phyloP scores from a whole-genome alignment of 768 basidiomycete genomes.

The Leccinum subgranulosum region DNA sequence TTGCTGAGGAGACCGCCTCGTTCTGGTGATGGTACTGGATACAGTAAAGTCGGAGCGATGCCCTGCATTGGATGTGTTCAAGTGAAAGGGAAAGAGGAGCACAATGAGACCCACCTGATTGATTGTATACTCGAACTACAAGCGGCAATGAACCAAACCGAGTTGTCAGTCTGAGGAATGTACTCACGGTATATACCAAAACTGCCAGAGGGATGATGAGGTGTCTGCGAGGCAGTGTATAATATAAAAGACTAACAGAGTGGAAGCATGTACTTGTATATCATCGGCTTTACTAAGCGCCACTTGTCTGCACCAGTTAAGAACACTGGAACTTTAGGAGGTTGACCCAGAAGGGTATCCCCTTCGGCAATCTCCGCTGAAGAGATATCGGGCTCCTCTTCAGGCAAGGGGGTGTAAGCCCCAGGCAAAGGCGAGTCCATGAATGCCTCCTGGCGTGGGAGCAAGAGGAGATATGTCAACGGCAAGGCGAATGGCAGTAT shows the following conservation, averaged over 20 bases:
- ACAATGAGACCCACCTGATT: constrained; percentile 57
- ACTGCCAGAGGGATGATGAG: constrained; percentile 35
- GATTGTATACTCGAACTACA: constrained; percentile 88
- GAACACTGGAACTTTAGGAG: constrained; percentile 44
- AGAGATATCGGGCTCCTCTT: constrained; percentile 25
- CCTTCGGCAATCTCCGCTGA: constrained; percentile 25
- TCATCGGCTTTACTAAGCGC: constrained; percentile 72
- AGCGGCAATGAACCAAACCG: constrained; percentile 6
- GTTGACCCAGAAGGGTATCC: constrained; percentile 25
- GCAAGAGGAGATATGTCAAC: constrained; percentile 68
- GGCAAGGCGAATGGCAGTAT: constrained; percentile 81
- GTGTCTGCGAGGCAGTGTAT: not conserved
- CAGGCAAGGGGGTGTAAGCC: constrained; percentile 37
- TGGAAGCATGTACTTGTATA: constrained; percentile 88
- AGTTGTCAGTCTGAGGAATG: not conserved
- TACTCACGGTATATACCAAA: constrained; percentile 58
- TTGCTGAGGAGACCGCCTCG: constrained; percentile 61
- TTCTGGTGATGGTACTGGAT: constrained; percentile 70
- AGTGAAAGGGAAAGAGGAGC: not conserved
- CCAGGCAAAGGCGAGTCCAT: constrained; percentile 36
- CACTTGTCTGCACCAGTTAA: constrained; percentile 77
- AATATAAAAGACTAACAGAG: constrained; percentile 56
- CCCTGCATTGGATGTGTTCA: constrained; percentile 46
- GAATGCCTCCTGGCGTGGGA: constrained; percentile 61
- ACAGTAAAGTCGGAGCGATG: constrained; percentile 85